These are phyloP conservation scores for Fistulifera pelliculosa DNA, from an alignment of 108 stramenopile species.

Conservation along the genomic window DNA sequence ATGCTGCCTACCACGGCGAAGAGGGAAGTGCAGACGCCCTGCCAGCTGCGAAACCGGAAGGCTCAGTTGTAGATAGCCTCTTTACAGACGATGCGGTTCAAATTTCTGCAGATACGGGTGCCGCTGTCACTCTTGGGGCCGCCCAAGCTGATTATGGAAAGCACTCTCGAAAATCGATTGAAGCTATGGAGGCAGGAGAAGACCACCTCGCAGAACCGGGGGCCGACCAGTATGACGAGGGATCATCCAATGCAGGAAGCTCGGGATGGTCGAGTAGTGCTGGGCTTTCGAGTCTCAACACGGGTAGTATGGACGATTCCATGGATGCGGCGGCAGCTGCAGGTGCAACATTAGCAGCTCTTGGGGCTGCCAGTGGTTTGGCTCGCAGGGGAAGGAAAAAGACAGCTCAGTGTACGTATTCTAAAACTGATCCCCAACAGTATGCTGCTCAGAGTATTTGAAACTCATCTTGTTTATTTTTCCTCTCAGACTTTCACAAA, in stretches of 20 bases:
- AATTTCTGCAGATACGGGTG: conserved; percentile 9
- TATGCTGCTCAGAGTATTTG: no score
- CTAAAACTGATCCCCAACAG: neutral
- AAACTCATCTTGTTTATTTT: no score
- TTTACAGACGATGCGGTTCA: neutral
- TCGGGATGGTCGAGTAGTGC: conserved; percentile 50
- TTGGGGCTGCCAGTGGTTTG: conserved; percentile 32
- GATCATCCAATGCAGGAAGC: conserved; percentile 28
- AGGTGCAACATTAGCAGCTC: conserved; percentile 32
- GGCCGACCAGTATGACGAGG: conserved; percentile 15
- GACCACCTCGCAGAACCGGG: conserved; percentile 8
- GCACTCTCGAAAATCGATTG: conserved; percentile 3
- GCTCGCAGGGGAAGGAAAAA: neutral
- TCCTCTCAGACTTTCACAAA: no score
- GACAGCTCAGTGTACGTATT: neutral
- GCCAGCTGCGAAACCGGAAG: conserved; percentile 2
- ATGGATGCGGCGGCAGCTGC: conserved; percentile 15
- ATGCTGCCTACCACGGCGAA: conserved; percentile 13
- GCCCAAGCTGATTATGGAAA: conserved; percentile 5
- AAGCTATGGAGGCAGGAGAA: conserved; percentile 11
- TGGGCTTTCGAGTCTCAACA: conserved; percentile 44
- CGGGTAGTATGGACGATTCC: conserved; percentile 40
- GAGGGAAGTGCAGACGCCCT: conserved; percentile 17
- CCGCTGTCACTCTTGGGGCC: conserved; percentile 9
- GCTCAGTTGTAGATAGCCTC: neutral